These are phyloP conservation scores for Starmera dryadoides DNA, from an alignment of 805 yeast species.

Conservation along the genomic window DNA sequence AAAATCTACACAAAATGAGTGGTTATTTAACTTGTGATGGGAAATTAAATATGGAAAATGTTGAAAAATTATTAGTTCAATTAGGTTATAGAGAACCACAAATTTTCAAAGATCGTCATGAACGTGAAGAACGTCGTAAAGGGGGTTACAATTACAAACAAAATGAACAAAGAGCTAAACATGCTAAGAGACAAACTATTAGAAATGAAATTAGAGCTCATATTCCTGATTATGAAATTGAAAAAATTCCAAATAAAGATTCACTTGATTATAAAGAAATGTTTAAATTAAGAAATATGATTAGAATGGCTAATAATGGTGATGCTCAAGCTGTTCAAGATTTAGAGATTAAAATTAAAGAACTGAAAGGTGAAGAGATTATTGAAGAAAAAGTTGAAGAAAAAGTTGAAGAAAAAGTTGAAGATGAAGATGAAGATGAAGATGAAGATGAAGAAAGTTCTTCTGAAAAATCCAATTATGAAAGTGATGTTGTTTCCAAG, in stretches of 20 bases:
- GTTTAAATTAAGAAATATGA: slow-evolving; percentile 52
- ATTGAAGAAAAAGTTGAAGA: slow-evolving; percentile 22
- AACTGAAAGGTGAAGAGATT: slow-evolving; percentile 10
- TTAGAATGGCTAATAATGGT: slow-evolving; percentile 66
- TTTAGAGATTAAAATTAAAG: not conserved
- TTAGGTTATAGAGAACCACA: slow-evolving; percentile 71
- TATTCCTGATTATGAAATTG: too few species aligned
- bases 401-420: slow-evolving; percentile 13
- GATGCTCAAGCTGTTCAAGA: slow-evolving; percentile 23
- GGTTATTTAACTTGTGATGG: slow-evolving; percentile 92
- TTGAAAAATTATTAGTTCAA: slow-evolving; percentile 58
- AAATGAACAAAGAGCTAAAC: too few species aligned
- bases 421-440: slow-evolving; percentile 1
- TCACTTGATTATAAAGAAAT: slow-evolving; percentile 43
- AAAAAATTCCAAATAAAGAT: slow-evolving; percentile 6
- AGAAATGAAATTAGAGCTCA: slow-evolving; percentile 53
- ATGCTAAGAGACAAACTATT: slow-evolving; percentile 43
- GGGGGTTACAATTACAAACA: slow-evolving; percentile 50
- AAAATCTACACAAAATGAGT: slow-evolving; percentile 52
- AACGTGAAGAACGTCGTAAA: slow-evolving; percentile 61
- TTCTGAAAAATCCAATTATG: not conserved
- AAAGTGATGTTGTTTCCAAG: slow-evolving; percentile 13
- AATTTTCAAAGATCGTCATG: slow-evolving; percentile 65
- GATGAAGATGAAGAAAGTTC: slow-evolving; percentile 8
- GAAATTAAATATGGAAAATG: slow-evolving; percentile 62